Evolutionary conservation across 164 flowering plant genomes (phyloP).

Genomic region (Vitis cinerea): DNA sequence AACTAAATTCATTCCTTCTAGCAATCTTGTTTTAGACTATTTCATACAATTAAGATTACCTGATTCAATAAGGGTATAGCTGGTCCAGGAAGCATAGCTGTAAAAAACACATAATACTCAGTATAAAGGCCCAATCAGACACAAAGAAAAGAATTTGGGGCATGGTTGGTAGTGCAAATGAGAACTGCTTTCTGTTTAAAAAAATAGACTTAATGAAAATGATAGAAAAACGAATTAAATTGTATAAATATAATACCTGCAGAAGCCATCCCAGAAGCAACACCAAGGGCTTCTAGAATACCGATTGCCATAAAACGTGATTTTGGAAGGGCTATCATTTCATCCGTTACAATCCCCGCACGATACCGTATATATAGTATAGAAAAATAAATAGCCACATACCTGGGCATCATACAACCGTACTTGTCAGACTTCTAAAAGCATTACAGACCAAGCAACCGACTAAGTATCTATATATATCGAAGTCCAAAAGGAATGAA

Average conservation of each 20-base stretch:
- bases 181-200: too few species aligned
- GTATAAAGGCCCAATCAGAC: background rate
- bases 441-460: conserved; percentile 3
- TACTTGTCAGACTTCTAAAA: too few species aligned
- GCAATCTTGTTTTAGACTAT: background rate
- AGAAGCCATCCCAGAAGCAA: conserved; percentile 77
- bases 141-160: background rate
- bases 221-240: too few species aligned
- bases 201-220: too few species aligned
- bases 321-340: conserved; percentile 73
- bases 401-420: conserved; percentile 35
- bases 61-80: conserved; percentile 82
- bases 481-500: too few species aligned
- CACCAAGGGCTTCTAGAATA: conserved; percentile 76
- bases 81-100: conserved; percentile 98
- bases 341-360: conserved; percentile 66
- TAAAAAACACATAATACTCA: conserved; percentile 18
- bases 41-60: conserved; percentile 36
- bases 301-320: conserved; percentile 62
- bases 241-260: conserved; percentile 48
- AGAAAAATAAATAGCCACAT: conserved; percentile 69
- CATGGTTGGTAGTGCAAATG: too few species aligned
- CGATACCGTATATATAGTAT: conserved; percentile 45
- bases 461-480: too few species aligned
- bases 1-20: background rate